These are phyloP conservation scores for Penicillium sp. DNA, from an alignment of 2,329 filamentous ascomycete species.

Conservation along the genomic window DNA sequence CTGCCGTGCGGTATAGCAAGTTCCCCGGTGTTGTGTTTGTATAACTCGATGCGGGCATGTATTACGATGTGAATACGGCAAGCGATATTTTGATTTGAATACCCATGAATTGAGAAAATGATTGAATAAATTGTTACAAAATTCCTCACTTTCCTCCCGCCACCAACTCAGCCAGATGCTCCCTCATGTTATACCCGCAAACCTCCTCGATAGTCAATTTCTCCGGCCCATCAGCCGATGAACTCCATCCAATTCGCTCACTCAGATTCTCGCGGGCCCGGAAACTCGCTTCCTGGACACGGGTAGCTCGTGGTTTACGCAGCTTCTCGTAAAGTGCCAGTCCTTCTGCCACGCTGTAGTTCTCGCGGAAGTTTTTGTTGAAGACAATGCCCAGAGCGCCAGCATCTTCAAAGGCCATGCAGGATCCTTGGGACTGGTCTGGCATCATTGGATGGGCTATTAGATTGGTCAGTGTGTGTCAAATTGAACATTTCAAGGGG, in stretches of 20 bases:
- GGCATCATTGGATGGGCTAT: conserved; percentile 39
- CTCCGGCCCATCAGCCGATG: conserved; percentile 25
- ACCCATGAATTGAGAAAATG: not conserved
- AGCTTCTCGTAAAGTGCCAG: conserved; percentile 31
- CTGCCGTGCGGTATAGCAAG: conserved; percentile 29
- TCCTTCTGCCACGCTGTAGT: conserved; percentile 23
- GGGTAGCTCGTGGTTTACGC: conserved; percentile 34
- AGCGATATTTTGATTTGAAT: not conserved
- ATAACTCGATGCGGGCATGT: conserved; percentile 4
- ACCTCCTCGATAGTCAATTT: conserved; percentile 40
- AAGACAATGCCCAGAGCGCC: conserved; percentile 43
- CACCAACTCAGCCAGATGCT: conserved; percentile 13
- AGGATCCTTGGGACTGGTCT: conserved; percentile 38
- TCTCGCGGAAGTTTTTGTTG: conserved; percentile 23
- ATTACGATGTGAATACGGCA: not conserved
- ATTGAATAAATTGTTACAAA: not conserved
- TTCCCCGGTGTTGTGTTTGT: conserved; percentile 33
- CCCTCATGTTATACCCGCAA: conserved; percentile 35
- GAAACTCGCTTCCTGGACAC: conserved; percentile 34
- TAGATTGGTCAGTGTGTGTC: not conserved
- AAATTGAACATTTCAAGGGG: too few relatives aligned
- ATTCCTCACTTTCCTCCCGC: not conserved
- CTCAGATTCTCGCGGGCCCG: conserved; percentile 29
- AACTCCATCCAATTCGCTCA: conserved; percentile 36
- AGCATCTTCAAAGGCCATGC: conserved; percentile 47